A percentile compares a stretch with the other conserved stretches of the same genome.
These are phyloP conservation scores for Acmispon strigosus DNA, from an alignment of 306 rosid genomes.

Conservation along the genomic window DNA sequence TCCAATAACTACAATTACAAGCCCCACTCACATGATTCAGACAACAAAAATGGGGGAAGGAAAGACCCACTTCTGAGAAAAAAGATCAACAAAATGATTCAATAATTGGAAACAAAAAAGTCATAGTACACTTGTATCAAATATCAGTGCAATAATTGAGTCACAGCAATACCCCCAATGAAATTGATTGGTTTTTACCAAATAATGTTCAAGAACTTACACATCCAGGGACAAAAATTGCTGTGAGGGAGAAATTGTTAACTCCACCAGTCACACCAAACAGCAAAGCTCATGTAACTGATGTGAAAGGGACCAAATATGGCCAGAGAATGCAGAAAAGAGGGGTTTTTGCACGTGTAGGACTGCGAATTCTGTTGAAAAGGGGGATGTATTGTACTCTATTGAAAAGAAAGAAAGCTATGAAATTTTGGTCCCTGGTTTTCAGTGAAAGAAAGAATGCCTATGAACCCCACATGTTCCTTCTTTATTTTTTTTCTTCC, in stretches of 20 bases:
- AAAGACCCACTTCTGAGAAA: constrained; percentile 8
- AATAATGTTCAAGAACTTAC: constrained; percentile 32
- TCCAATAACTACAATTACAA: background rate
- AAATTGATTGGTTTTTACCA: constrained; percentile 13
- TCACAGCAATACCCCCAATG: constrained; percentile 14
- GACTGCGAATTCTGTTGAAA: constrained; percentile 39
- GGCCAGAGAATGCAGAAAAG: constrained; percentile 27
- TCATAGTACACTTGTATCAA: background rate
- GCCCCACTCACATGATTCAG: constrained; percentile 17
- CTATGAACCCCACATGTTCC: constrained; percentile 61
- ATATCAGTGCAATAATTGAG: constrained; percentile 10
- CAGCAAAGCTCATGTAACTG: constrained; percentile 28
- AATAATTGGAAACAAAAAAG: constrained; percentile 15
- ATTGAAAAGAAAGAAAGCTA: constrained; percentile 26
- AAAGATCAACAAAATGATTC: constrained; percentile 13
- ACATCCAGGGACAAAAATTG: constrained; percentile 1
- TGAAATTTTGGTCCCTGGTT: constrained; percentile 52
- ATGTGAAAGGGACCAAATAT: constrained; percentile 33
- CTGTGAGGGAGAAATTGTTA: background rate
- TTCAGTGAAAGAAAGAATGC: constrained; percentile 53
- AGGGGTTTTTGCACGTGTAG: constrained; percentile 39
- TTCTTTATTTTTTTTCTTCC: background rate
- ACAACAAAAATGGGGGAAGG: background rate
- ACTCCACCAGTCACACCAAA: constrained; percentile 38
- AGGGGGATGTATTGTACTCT: constrained; percentile 9